Evolutionary conservation across 352 stramenopile genomes (phyloP).

Genomic region (Globisporangium ultimum): DNA sequence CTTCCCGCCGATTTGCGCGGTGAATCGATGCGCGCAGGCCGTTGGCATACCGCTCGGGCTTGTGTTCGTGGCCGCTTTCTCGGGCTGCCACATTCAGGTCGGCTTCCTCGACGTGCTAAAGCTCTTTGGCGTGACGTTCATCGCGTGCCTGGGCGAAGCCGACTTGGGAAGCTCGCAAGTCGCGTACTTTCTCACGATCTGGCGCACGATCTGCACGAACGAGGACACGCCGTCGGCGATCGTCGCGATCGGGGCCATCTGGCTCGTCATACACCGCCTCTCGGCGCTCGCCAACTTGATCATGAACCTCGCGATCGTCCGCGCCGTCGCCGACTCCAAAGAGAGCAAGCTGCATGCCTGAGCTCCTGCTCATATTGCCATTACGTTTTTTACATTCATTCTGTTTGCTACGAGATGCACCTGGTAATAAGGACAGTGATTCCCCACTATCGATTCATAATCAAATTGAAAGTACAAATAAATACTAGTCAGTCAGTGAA

Average conservation of each 20-base stretch:
- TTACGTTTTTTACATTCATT: too few relatives aligned
- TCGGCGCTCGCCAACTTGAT: slow-evolving; percentile 39
- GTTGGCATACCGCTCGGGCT: slow-evolving; percentile 41
- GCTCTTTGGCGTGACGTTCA: slow-evolving; percentile 41
- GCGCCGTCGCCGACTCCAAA: slow-evolving; percentile 47
- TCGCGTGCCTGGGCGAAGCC: slow-evolving; percentile 49
- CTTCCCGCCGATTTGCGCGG: slow-evolving; percentile 50
- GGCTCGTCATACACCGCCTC: slow-evolving; percentile 44
- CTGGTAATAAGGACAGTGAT: too few relatives aligned
- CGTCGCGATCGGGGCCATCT: slow-evolving; percentile 36
- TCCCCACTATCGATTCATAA: too few relatives aligned
- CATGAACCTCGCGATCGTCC: slow-evolving; percentile 59
- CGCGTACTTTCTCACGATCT: slow-evolving; percentile 59
- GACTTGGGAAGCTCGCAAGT: slow-evolving; percentile 34
- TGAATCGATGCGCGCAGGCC: slow-evolving; percentile 49
- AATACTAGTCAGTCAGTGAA: too few relatives aligned
- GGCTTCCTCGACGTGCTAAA: slow-evolving; percentile 27
- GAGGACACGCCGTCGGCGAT: slow-evolving; percentile 40
- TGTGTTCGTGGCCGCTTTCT: slow-evolving; percentile 48
- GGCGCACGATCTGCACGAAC: slow-evolving; percentile 41
- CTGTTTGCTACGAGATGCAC: too few relatives aligned
- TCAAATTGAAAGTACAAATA: too few relatives aligned
- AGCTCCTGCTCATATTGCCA: neutral
- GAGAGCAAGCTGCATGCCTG: slow-evolving; percentile 34
- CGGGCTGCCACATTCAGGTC: slow-evolving; percentile 37